A percentile compares a stretch with the other conserved stretches of the same genome.
phyloP scores from a whole-genome alignment of 1,139 yeast genomes.

The Nakaseomyces kungkrabaensis region DNA sequence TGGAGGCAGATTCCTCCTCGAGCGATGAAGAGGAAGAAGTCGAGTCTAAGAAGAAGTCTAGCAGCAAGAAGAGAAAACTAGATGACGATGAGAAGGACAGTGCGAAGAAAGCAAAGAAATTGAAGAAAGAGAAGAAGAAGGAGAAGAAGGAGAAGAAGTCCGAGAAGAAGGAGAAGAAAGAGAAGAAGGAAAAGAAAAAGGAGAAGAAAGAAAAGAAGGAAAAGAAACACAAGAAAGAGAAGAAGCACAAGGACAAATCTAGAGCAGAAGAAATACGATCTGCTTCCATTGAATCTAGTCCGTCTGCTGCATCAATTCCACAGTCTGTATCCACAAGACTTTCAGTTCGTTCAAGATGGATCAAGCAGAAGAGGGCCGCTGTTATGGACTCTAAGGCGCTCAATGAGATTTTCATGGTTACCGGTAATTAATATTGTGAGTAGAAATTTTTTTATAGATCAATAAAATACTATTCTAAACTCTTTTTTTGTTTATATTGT shows the following conservation, averaged over 20 bases:
- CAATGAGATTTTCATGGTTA: slow-evolving; percentile 85
- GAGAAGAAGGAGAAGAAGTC: slow-evolving; percentile 2
- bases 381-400: slow-evolving; percentile 81
- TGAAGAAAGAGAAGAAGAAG: slow-evolving; percentile 3
- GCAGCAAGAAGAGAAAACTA: slow-evolving; percentile 10
- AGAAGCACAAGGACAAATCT: slow-evolving; percentile 28
- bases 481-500: background rate
- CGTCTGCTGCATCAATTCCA: slow-evolving; percentile 21
- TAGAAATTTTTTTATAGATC: background rate
- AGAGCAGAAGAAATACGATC: slow-evolving; percentile 22
- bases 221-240: slow-evolving; percentile 24
- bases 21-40: slow-evolving; percentile 13
- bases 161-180: background rate
- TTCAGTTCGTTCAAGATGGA: slow-evolving; percentile 78
- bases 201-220: slow-evolving; percentile 27
- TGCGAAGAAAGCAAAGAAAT: slow-evolving; percentile 4
- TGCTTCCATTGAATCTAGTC: slow-evolving; percentile 10
- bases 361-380: slow-evolving; percentile 81
- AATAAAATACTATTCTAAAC: background rate
- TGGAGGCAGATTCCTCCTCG: slow-evolving; percentile 10
- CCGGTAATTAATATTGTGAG: slow-evolving; percentile 30
- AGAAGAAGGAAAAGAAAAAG: slow-evolving; percentile 18
- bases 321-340: slow-evolving; percentile 50
- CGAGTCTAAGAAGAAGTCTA: background rate
- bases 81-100: background rate